Percentiles rank a stretch among this genome's conserved stretches.
Evolutionary conservation across 306 rosid species (phyloP).

Genomic region (Pueraria montana): DNA sequence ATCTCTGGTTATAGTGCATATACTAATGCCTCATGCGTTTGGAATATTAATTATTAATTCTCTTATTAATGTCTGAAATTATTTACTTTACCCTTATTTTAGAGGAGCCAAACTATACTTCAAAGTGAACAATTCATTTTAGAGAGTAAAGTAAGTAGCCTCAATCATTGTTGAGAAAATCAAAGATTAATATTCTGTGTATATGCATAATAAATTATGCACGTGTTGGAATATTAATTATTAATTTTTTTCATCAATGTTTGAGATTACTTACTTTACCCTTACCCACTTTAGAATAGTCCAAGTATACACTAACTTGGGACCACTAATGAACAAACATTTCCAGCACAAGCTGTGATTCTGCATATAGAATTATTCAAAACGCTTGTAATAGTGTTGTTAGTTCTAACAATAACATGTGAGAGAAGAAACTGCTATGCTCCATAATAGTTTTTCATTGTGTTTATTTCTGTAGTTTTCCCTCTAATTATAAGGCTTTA

Average conservation of each 20-base stretch:
- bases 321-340: background rate
- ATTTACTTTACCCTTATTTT: background rate
- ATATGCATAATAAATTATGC: too few species aligned
- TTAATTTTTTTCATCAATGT: too few species aligned
- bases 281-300: too few species aligned
- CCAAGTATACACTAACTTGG: background rate
- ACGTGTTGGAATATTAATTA: too few species aligned
- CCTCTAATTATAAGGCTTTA: constrained; percentile 8
- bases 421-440: background rate
- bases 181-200: too few species aligned
- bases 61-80: background rate
- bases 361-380: constrained; percentile 3
- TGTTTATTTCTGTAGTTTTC: background rate
- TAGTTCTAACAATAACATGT: background rate
- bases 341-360: background rate
- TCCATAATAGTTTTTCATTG: background rate
- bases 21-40: background rate
- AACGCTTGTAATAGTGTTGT: background rate
- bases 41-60: too few species aligned
- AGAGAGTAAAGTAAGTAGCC: too few species aligned
- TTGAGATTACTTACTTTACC: too few species aligned
- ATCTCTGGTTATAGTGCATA: background rate
- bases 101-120: background rate
- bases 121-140: background rate
- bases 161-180: too few species aligned